These are phyloP conservation scores for Pythium phragmiticola DNA, from an alignment of 352 stramenopile species.

Conservation along the genomic window DNA sequence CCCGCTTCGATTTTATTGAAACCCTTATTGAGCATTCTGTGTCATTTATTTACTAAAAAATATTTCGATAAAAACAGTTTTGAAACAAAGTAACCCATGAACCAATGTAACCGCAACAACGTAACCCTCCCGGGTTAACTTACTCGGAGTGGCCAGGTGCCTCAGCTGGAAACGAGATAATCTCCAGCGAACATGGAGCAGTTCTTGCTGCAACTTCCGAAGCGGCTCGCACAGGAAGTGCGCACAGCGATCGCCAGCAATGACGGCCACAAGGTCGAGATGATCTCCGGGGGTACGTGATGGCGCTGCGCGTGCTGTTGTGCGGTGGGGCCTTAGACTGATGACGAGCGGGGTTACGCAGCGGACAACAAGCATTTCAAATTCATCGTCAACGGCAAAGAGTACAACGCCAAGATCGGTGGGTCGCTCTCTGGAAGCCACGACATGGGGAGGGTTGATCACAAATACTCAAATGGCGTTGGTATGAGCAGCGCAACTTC, in stretches of 20 bases:
- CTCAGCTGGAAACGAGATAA: not conserved
- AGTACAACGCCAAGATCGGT: constrained; percentile 84
- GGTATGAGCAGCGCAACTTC: constrained; percentile 61
- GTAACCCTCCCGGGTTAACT: constrained; percentile 9
- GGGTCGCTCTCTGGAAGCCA: constrained; percentile 1
- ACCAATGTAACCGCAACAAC: not conserved
- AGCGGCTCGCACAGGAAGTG: constrained; percentile 74
- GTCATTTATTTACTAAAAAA: too few species aligned
- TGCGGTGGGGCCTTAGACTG: not conserved
- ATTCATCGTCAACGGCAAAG: constrained; percentile 66
- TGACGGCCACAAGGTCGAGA: constrained; percentile 65
- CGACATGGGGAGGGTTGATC: not conserved
- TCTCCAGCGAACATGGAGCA: constrained; percentile 71
- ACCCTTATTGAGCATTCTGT: too few species aligned
- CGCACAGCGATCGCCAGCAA: constrained; percentile 58
- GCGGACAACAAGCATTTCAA: constrained; percentile 88
- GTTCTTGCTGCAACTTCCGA: constrained; percentile 85
- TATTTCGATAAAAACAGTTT: too few species aligned
- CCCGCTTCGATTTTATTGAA: too few species aligned
- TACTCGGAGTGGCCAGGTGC: not conserved
- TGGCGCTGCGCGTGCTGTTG: not conserved
- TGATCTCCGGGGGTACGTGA: constrained; percentile 67
- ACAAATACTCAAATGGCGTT: not conserved
- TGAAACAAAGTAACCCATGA: too few species aligned
- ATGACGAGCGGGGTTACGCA: constrained; percentile 19